phyloP scores from a whole-genome alignment of 345 rosid species.

The Acer campestre region DNA sequence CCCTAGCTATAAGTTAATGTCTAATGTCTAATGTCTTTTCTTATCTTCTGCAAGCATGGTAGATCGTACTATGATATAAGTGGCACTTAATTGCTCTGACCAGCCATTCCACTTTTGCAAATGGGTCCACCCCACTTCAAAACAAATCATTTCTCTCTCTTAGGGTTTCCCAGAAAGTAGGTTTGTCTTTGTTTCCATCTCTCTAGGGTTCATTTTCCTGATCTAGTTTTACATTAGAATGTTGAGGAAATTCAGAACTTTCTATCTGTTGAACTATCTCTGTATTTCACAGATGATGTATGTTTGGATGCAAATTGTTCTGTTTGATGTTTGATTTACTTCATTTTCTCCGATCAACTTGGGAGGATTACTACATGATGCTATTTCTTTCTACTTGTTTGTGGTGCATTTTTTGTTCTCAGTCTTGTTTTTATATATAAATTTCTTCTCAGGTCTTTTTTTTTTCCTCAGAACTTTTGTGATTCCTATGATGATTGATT shows the following conservation, averaged over 20 bases:
- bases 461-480: no score
- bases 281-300: background rate
- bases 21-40: background rate
- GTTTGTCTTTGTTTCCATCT: background rate
- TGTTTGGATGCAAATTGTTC: no score
- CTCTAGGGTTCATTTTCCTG: background rate
- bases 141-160: background rate
- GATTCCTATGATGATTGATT: background rate
- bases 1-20: background rate
- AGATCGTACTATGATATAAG: background rate
- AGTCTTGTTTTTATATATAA: background rate
- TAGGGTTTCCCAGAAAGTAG: background rate
- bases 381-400: background rate
- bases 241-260: background rate
- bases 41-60: background rate
- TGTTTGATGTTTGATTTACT: background rate
- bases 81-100: background rate
- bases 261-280: background rate
- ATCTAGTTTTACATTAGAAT: background rate
- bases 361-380: background rate
- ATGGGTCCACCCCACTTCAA: conserved; percentile 2
- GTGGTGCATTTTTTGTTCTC: background rate
- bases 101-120: background rate
- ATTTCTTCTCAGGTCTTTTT: background rate
- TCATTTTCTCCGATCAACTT: background rate